Conservation (phyloP, 2,329 filamentous ascomycete species). For the Thelonectria olida region DNA sequence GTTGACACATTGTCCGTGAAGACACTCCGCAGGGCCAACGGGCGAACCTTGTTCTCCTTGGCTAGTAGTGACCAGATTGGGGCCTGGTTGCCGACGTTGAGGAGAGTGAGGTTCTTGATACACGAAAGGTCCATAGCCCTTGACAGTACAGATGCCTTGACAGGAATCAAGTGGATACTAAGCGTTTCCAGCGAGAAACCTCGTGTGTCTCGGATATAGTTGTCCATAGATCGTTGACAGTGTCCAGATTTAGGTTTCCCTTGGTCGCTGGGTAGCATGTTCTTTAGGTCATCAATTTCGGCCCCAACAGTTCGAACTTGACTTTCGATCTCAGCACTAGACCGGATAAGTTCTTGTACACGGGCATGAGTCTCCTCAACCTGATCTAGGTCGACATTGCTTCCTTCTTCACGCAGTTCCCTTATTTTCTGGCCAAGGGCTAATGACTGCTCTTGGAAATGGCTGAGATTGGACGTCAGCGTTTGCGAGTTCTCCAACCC, state of each 20-base stretch:
- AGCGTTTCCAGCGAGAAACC: constrained; percentile 66
- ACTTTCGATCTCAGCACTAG: constrained; percentile 45
- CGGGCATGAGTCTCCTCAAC: constrained; percentile 36
- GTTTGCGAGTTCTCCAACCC: constrained; percentile 47
- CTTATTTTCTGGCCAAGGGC: constrained; percentile 44
- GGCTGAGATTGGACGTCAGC: constrained; percentile 44
- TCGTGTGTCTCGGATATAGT: constrained; percentile 67
- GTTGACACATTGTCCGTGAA: constrained; percentile 70
- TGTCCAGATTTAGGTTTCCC: constrained; percentile 24
- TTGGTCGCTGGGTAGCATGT: constrained; percentile 34
- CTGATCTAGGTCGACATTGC: constrained; percentile 38
- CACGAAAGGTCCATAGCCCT: constrained; percentile 65
- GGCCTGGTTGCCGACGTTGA: constrained; percentile 70
- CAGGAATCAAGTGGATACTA: constrained; percentile 66
- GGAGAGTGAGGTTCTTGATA: constrained; percentile 66
- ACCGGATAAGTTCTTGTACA: constrained; percentile 42
- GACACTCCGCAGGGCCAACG: constrained; percentile 65
- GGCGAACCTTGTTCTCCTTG: constrained; percentile 61
- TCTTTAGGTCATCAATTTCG: constrained; percentile 47
- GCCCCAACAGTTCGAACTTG: constrained; percentile 49
- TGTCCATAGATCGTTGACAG: constrained; percentile 47
- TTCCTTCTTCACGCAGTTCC: constrained; percentile 36
- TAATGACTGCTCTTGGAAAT: constrained; percentile 43
- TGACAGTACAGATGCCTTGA: constrained; percentile 66
- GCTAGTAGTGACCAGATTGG: constrained; percentile 67